phyloP scores from a whole-genome alignment of 2,329 filamentous ascomycete genomes.

The Neurospora sp. region DNA sequence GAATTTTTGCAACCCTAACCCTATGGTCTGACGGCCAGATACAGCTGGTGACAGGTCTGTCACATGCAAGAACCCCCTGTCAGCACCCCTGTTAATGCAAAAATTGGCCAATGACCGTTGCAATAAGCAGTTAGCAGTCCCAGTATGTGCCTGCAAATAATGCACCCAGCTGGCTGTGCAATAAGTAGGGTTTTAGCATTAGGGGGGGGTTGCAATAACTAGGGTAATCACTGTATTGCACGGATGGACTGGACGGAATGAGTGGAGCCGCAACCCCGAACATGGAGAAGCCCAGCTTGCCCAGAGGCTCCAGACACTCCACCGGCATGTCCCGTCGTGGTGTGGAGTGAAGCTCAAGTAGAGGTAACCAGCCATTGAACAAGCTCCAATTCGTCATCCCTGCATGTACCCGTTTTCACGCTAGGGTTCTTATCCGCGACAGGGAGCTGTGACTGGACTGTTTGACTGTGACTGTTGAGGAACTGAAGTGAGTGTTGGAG shows the following conservation, averaged over 20 bases:
- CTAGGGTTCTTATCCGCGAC: constrained; percentile 1
- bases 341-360: neutral
- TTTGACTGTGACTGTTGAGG: neutral
- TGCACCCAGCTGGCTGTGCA: too few species aligned
- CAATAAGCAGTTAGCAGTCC: too few species aligned
- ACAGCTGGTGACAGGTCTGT: too few species aligned
- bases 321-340: neutral
- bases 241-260: neutral
- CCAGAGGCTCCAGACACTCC: neutral
- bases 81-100: too few species aligned
- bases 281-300: neutral
- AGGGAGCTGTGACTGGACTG: neutral
- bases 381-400: constrained; percentile 8
- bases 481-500: neutral
- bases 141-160: too few species aligned
- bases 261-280: neutral
- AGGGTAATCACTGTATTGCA: too few species aligned
- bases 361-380: constrained; percentile 2
- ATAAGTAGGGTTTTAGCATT: too few species aligned
- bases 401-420: constrained; percentile 1
- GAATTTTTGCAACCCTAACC: too few species aligned
- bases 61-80: too few species aligned
- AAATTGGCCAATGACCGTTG: too few species aligned
- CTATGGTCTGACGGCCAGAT: too few species aligned
- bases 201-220: too few species aligned